Evolutionary conservation across 2,329 filamentous ascomycete genomes (phyloP).

Genomic region (Cercospora nicotianae): DNA sequence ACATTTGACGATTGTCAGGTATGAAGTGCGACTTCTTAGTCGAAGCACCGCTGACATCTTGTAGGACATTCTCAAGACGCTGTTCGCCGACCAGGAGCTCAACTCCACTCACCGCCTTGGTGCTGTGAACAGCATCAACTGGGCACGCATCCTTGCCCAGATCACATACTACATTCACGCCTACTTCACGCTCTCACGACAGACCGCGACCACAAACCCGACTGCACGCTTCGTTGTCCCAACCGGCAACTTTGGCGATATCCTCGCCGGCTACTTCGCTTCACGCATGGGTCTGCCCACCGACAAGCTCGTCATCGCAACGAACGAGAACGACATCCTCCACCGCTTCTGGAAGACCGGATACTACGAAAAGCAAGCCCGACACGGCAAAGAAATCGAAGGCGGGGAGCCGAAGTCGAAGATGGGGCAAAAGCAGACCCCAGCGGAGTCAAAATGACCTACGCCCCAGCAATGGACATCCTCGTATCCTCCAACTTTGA

Average conservation of each 20-base stretch:
- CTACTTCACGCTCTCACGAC: constrained; percentile 76
- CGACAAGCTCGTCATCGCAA: constrained; percentile 87
- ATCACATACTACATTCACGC: constrained; percentile 97
- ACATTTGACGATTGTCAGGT: constrained; percentile 96
- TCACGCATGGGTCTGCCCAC: constrained; percentile 83
- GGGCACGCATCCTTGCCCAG: constrained; percentile 90
- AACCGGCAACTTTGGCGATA: constrained; percentile 95
- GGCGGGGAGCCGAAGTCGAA: constrained; percentile 53
- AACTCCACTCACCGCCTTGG: constrained; percentile 82
- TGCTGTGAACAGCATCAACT: constrained; percentile 97
- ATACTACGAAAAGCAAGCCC: constrained; percentile 80
- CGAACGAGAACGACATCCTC: constrained; percentile 96
- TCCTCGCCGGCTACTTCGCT: constrained; percentile 90
- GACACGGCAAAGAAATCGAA: constrained; percentile 58
- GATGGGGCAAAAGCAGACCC: constrained; percentile 63
- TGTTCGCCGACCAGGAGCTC: constrained; percentile 82
- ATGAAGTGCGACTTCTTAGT: constrained; percentile 12
- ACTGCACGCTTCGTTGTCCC: constrained; percentile 84
- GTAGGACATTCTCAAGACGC: constrained; percentile 85
- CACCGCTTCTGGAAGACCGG: constrained; percentile 92
- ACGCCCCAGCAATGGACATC: constrained; percentile 97
- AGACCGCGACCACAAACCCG: constrained; percentile 62
- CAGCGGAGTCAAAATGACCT: constrained; percentile 82
- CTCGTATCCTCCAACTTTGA: constrained; percentile 96
- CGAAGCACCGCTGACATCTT: constrained; percentile 1